A percentile compares a stretch with the other conserved stretches of the same genome.
These are phyloP conservation scores for Lasiosphaeriaceae sp. DNA, from an alignment of 495 filamentous ascomycete species.

Conservation along the genomic window DNA sequence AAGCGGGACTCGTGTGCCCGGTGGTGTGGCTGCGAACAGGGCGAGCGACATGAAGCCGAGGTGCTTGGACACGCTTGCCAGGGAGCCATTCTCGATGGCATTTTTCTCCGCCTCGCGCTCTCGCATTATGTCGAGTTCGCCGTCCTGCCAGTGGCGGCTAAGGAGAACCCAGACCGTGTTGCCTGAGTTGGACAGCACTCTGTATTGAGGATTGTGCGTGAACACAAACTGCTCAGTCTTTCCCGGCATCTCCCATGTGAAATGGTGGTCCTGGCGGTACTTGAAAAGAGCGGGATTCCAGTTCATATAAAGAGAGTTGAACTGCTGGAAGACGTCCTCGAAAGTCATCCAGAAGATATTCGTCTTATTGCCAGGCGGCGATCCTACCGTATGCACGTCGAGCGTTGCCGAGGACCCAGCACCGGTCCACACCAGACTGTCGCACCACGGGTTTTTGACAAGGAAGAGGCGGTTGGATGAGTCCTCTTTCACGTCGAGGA, in stretches of 20 bases:
- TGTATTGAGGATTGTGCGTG: slow-evolving; percentile 78
- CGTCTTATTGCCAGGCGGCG: slow-evolving; percentile 33
- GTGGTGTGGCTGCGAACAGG: slow-evolving; percentile 56
- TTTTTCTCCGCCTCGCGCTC: slow-evolving; percentile 23
- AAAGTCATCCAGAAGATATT: slow-evolving; percentile 91
- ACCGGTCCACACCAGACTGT: slow-evolving; percentile 64
- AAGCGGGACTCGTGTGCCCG: slow-evolving; percentile 70
- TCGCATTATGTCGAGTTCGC: slow-evolving; percentile 40
- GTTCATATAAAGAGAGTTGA: slow-evolving; percentile 92
- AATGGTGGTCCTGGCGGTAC: slow-evolving; percentile 81
- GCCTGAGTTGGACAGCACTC: slow-evolving; percentile 52
- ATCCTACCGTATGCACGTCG: slow-evolving; percentile 16
- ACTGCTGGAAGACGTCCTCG: slow-evolving; percentile 79
- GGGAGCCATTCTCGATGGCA: slow-evolving; percentile 13
- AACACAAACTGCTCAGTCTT: slow-evolving; percentile 60
- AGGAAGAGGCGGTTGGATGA: slow-evolving; percentile 59
- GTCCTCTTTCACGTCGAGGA: slow-evolving; percentile 71
- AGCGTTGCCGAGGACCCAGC: slow-evolving; percentile 27
- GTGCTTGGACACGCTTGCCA: slow-evolving; percentile 38
- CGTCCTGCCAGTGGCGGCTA: slow-evolving; percentile 69
- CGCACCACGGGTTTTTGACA: slow-evolving; percentile 95
- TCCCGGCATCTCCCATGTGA: slow-evolving; percentile 74
- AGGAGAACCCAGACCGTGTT: slow-evolving; percentile 79
- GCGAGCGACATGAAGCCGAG: slow-evolving; percentile 84
- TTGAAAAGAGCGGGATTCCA: slow-evolving; percentile 90